Conservation (phyloP, 331 rosid genomes). For the Quercus tomentella region DNA sequence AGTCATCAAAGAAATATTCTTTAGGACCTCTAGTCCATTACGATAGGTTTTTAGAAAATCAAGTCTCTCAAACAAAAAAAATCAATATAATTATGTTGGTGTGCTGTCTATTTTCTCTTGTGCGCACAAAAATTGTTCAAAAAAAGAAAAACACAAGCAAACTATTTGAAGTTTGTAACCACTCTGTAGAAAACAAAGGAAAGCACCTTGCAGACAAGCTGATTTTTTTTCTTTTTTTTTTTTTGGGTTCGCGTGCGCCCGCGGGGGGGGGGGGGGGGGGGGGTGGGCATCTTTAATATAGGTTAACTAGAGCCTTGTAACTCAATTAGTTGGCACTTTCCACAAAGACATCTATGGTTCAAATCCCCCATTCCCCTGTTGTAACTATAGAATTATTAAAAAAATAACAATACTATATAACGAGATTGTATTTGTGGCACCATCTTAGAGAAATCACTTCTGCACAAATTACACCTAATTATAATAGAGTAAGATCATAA, state of each 20-base stretch:
- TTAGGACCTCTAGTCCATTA: neutral
- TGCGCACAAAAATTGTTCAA: neutral
- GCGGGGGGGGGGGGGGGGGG: too few relatives aligned
- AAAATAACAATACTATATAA: neutral
- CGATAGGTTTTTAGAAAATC: too few relatives aligned
- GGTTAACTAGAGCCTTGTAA: too few relatives aligned
- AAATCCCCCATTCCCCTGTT: constrained; percentile 18
- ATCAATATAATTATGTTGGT: neutral
- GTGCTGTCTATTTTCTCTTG: neutral
- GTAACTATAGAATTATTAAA: neutral
- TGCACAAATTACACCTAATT: neutral
- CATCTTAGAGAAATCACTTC: neutral
- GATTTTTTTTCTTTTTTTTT: neutral
- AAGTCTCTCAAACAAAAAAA: too few relatives aligned
- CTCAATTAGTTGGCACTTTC: too few relatives aligned
- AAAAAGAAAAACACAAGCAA: neutral
- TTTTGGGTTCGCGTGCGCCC: accelerated
- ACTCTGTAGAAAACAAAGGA: too few relatives aligned
- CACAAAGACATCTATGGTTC: constrained; percentile 29
- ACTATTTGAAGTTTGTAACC: too few relatives aligned
- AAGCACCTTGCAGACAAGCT: neutral
- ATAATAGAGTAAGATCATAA: neutral
- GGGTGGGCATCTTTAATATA: too few relatives aligned
- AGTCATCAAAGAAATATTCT: neutral
- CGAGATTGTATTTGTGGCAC: neutral